phyloP scores from a whole-genome alignment of 2,329 filamentous ascomycete species.

The Colletotrichum gloeosporioides region DNA sequence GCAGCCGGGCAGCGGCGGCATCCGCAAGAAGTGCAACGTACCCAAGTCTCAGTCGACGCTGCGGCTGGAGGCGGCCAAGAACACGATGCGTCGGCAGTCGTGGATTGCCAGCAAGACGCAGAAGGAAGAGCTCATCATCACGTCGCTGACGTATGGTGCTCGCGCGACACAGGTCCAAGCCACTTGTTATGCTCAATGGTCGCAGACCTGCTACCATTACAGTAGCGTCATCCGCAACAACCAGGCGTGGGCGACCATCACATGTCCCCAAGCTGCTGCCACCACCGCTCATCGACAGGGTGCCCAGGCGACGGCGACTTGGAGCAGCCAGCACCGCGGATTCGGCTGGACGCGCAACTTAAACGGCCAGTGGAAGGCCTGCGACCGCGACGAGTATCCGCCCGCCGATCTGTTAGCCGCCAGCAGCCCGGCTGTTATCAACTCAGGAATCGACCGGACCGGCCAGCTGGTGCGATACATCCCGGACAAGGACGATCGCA shows the following conservation, averaged over 20 bases:
- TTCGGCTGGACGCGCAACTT: neutral
- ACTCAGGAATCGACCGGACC: neutral
- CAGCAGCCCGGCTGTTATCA: conserved; percentile 25
- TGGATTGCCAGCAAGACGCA: conserved; percentile 18
- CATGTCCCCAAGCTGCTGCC: conserved; percentile 9
- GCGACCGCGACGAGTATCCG: conserved; percentile 20
- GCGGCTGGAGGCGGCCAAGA: neutral
- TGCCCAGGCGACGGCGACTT: neutral
- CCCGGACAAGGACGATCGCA: neutral
- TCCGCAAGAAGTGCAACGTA: conserved; percentile 16
- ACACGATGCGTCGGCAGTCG: conserved; percentile 21
- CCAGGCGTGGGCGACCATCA: conserved; percentile 2
- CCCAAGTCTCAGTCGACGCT: neutral
- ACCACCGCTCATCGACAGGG: neutral
- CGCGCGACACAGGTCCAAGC: conserved; percentile 1
- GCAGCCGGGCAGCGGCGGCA: neutral
- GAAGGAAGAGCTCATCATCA: conserved; percentile 22
- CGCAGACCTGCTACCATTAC: conserved; percentile 29
- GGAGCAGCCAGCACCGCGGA: neutral
- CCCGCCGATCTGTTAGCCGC: conserved; percentile 24
- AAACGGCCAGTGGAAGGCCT: neutral
- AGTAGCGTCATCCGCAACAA: conserved; percentile 23
- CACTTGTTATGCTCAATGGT: conserved; percentile 11
- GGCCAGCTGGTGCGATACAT: conserved; percentile 19
- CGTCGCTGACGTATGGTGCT: conserved; percentile 17